Evolutionary conservation across 352 stramenopile genomes (phyloP), one percentile per base, ranked within the genome.

Genomic region (Thalassiosira hispida): DNA sequence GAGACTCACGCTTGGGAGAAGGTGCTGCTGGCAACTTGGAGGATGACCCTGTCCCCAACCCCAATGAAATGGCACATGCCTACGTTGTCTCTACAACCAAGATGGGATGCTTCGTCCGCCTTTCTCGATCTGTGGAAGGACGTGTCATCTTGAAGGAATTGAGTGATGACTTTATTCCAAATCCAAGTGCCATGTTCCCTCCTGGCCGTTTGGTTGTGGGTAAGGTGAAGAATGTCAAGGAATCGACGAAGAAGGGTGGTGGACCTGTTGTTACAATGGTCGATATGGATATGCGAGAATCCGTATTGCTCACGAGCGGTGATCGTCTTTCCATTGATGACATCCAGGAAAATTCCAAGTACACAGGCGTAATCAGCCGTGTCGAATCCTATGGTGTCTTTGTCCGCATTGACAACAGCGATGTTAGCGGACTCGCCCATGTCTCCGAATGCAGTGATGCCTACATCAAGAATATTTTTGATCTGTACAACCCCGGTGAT

Each of bases 311-410:
- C n/a, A 90, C 97, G 38, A 92, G 96, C 63, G 91, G 94, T 49
- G 79, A 92, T 9, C 87, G 94, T 68, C 67, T 98, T 35, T 94
- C 92, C 69, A 96, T 95, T 83, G 93, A 95, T 74, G 95, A 98
- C 64, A 90, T 99, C 38, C 85, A 94, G 68, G 87, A 95, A 27
- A 95, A 95, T 23, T 82, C 93, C 33, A 98, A 96, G 31, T 94
- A 98, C 64, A 98, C 97, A 82, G 97, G 95, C 65, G 97, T 95
- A 64, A 96, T 99, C 77, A 97, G 95, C 14, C 96, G 97, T 76
- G 90, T 99, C 22, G 95, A 98, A 79, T 79, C 89, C 29, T 99
- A 98, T 77, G 97, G 97, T 49, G 96, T 98, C 18, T 98, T 98
- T 79, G 95, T 98, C 62, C 94, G 95, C 66, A 95, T 99, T 46